Evolutionary conservation across 2,329 filamentous ascomycete genomes (phyloP), one percentile per base, ranked within the genome.

Genomic region (Penicillium aurantiogriseum): DNA sequence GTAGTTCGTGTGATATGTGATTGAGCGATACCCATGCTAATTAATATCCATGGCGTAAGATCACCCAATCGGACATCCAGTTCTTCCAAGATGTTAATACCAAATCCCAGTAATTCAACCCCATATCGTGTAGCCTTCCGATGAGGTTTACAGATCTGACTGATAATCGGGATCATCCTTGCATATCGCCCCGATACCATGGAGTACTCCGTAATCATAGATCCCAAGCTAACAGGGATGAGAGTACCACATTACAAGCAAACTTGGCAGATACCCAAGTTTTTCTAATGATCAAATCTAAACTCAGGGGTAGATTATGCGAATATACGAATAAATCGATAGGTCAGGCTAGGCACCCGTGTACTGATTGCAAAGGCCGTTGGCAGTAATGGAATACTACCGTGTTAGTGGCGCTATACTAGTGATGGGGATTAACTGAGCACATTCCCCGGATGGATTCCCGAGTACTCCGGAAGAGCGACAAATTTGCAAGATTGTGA

Each of bases 401-500:
- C 23, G 23, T 19, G 23, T 11, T n/a, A 36, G 45, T 55, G 46
- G 53, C 53, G 53, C 38, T 51, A 23, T 27, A 36, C 27, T 38
- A 51, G 38, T 51, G 36, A 45, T 38, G 36, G 33, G 35, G 7
- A 39, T 39, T 9, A 25, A 5, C 27, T 4, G 6, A 21, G 7
- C 39, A 46, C 23, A 33, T 19, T 42, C 52, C 44, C 11, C 19
- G 27, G 19, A 15, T 33, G 31, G 31, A 33, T 11, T 33, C 13
- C 31, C 5, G 17, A 27, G 36, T 29, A 29, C 27, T 27, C 25
- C 25, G 40, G 17, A 36, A 31, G 25, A 50, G 33, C 25, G 29
- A 42, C 46, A 17, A 38, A 29, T 19, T 39, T 31, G 10, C 40
- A 31, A 23, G n/a, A 56, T 44, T 55, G 46, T 43, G 53, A 55